Base-by-base conservation (phyloP, 2,329 filamentous ascomycete species). In the Aschersonia sp. region DNA sequence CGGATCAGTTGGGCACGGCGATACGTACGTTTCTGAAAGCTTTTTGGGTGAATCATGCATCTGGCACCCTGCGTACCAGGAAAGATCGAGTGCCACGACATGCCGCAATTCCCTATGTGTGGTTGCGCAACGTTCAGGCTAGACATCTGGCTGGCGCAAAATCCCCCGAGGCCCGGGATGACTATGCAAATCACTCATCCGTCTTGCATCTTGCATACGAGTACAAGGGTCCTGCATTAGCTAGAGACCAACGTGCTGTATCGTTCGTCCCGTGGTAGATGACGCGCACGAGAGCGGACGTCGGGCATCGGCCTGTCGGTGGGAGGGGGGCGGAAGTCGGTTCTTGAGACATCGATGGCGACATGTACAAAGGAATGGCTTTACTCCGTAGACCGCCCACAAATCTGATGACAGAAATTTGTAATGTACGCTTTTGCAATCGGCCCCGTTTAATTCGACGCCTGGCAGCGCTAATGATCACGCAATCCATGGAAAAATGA, bases 401-500 rank as follows among this genome's bases (percentile, higher is more conserved):
- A 50, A 54, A 55, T 56, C 49, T 48, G 51, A 47, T 47, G 47
- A 44, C 44, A 46, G 47, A 49, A 48, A 54, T 57, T 56, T 52
- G 54, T 55, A 55, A 58, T 52, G 49, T 49, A 48, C 49, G 47
- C 53, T 54, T 50, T 55, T 54, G 55, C 55, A 50, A 53, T 53
- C 51, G 52, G 43, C 43, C 30, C 37, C 37, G 35, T 37, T 9
- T 8, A 12, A 14, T 37, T 8, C 31, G 11, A 5, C 22, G 30
- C 44, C 39, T 44, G 49, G 37, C 44, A 55, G 50, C 58, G 55
- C 57, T 62, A 62, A 51, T 56, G 55, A 63, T 62, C 60, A 63
- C 60, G 60, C 60, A 62, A 63, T 63, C 58, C 52, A 53, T 54
- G 48, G 30, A 48, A 54, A 54, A 53, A 51, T 56, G 50, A 54